Base-by-base conservation (phyloP, 2,329 filamentous ascomycete species). In the Beauveria caledonica region DNA sequence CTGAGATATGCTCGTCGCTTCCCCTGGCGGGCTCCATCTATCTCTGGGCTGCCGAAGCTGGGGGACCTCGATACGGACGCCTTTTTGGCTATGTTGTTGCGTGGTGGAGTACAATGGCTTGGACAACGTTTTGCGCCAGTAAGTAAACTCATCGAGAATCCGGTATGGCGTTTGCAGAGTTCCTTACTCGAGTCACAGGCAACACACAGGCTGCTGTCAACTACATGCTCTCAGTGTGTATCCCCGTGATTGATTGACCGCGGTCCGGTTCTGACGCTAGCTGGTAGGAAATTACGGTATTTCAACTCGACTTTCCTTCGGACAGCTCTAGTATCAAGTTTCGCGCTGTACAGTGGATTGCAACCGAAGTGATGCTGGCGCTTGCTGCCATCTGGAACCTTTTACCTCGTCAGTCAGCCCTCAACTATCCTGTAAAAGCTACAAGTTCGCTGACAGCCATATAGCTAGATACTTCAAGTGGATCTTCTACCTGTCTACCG, bases 51-150 rank as follows among this genome's bases (percentile, higher is more conserved):
- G 82, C 82, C 45, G 82, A 84, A 64, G 74, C 81, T 19, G 82
- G 81, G 48, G 82, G 82, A 5, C 79, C 77, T 27, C 74, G 74
- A 23, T 84, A 74, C 64, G 81, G 82, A n/a, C 70, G 82, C 29
- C 71, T 85, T 0, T 76, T 84, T 58, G 82, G 82, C 19, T 84
- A 83, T 67, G 70, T 84, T n/a, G 82, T 84, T n/a, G 82, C 82
- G 0, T 85, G 82, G 82, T 85, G 82, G 82, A 82, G 79, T 65
- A 84, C 81, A 0, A 85, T 82, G 0, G 82, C 83, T 1, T 85
- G 82, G 82, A 85, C 82, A 2, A 85, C 79, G 0, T 81, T 81
- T 60, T 81, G 78, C 67, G 79, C 79, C 3, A 81, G 79, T 74
- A 67, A 61, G 71, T 57, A 33, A 23, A 21, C 17, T 15, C 42